Percentiles rank a stretch among this genome's conserved stretches.
Conservation (phyloP, 257 asterid genomes). For the Echium plantagineum region DNA sequence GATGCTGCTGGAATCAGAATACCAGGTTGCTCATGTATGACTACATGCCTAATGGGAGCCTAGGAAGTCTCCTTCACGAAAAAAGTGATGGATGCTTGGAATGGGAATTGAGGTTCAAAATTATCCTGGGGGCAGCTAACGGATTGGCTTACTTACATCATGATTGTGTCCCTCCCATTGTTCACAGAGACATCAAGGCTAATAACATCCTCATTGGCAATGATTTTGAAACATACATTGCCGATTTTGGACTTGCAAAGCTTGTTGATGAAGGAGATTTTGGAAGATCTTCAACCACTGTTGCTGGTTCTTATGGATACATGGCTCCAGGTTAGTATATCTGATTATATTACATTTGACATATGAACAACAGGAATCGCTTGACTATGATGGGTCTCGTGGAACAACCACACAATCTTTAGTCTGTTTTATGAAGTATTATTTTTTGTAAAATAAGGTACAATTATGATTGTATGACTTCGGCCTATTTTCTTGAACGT, state of each 20-base stretch:
- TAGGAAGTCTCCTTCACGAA: slow-evolving; percentile 68
- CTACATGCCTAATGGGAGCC: slow-evolving; percentile 83
- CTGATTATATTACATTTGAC: background rate
- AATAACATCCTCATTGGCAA: slow-evolving; percentile 69
- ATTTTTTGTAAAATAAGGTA: no score
- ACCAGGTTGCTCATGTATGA: slow-evolving; percentile 79
- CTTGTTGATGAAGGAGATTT: slow-evolving; percentile 57
- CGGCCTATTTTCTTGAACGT: no score
- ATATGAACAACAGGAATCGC: background rate
- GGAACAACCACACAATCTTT: no score
- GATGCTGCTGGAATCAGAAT: slow-evolving; percentile 75
- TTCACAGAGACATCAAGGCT: slow-evolving; percentile 84
- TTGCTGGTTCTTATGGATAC: slow-evolving; percentile 87
- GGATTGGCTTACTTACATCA: slow-evolving; percentile 82
- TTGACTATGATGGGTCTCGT: no score
- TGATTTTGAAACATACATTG: slow-evolving; percentile 77
- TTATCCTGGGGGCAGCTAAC: slow-evolving; percentile 68
- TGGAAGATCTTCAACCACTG: slow-evolving; percentile 53
- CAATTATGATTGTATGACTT: no score
- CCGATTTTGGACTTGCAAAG: slow-evolving; percentile 84
- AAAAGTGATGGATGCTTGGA: slow-evolving; percentile 51
- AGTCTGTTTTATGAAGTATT: no score
- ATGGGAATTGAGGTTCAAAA: slow-evolving; percentile 68
- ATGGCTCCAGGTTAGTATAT: slow-evolving; percentile 68
- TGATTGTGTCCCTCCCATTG: slow-evolving; percentile 74